phyloP scores from a whole-genome alignment of 805 yeast genomes.

The Tetrapisispora phaffii region DNA sequence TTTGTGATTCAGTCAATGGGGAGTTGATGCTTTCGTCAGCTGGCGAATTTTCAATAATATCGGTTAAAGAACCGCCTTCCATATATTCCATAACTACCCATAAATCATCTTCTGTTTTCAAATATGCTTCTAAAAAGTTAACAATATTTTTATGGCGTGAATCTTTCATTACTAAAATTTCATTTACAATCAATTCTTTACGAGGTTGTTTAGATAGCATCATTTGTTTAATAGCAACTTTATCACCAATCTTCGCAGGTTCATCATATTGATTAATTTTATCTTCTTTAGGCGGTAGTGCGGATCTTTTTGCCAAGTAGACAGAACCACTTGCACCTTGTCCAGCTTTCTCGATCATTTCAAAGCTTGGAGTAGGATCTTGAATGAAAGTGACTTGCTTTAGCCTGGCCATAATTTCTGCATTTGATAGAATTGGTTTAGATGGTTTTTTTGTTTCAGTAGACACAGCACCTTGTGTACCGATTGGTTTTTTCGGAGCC shows the following conservation, averaged over 20 bases:
- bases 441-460: constrained; percentile 36
- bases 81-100: constrained; percentile 99
- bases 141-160: constrained; percentile 92
- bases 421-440: constrained; percentile 67
- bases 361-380: constrained; percentile 79
- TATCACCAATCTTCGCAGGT: constrained; percentile 37
- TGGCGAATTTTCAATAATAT: constrained; percentile 83
- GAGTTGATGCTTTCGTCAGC: constrained; percentile 29
- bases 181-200: constrained; percentile 90
- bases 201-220: constrained; percentile 84
- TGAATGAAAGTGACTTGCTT: constrained; percentile 70
- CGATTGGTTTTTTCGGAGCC: constrained; percentile 26
- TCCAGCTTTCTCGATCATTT: constrained; percentile 77
- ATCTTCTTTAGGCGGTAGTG: constrained; percentile 25
- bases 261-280: constrained; percentile 10
- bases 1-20: constrained; percentile 70
- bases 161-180: constrained; percentile 93
- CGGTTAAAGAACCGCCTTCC: constrained; percentile 98
- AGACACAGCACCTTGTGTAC: constrained; percentile 19
- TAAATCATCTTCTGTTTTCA: constrained; percentile 67
- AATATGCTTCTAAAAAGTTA: constrained; percentile 83
- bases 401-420: constrained; percentile 73
- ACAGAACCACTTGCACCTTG: constrained; percentile 98
- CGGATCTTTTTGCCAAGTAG: constrained; percentile 64
- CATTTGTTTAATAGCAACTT: constrained; percentile 95